Percentiles rank a stretch among this genome's conserved stretches.
phyloP scores from a whole-genome alignment of 192 early-diverging fungal species.

The Linderina pennispora region DNA sequence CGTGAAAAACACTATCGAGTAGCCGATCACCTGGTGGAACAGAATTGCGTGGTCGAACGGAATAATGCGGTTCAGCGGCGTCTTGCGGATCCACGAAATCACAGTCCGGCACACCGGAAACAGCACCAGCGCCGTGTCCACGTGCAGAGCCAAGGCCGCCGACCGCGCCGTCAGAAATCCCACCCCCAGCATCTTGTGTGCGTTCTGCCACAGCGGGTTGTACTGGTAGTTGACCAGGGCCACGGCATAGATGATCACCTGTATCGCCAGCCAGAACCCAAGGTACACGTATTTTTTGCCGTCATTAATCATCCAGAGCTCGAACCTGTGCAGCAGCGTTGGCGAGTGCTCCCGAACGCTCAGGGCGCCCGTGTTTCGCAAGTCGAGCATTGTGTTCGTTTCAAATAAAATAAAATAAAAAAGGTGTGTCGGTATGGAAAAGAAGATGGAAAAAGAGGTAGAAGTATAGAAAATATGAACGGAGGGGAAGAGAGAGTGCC shows the following conservation, averaged over 20 bases:
- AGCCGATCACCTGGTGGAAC: conserved; percentile 77
- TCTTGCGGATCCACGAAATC: conserved; percentile 68
- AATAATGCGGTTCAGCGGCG: conserved; percentile 67
- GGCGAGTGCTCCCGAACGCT: conserved; percentile 27
- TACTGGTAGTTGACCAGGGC: conserved; percentile 58
- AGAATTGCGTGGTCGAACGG: conserved; percentile 81
- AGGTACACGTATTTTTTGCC: conserved; percentile 49
- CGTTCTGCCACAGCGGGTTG: conserved; percentile 48
- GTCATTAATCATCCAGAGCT: conserved; percentile 47
- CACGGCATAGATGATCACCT: conserved; percentile 52
- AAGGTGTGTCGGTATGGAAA: too few relatives aligned
- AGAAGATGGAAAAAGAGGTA: too few relatives aligned
- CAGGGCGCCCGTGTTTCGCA: conserved; percentile 33
- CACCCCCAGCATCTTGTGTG: conserved; percentile 47
- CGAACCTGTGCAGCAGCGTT: conserved; percentile 36
- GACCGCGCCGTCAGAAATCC: conserved; percentile 55
- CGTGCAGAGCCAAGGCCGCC: conserved; percentile 63
- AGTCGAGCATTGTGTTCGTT: conserved; percentile 23
- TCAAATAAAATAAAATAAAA: neutral
- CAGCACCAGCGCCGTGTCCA: conserved; percentile 71
- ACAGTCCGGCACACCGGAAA: conserved; percentile 79
- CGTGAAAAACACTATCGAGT: conserved; percentile 72
- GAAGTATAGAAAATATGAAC: too few relatives aligned
- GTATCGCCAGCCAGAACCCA: conserved; percentile 56
- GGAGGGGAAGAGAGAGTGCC: too few relatives aligned